Evolutionary conservation across 345 rosid species (phyloP).

Genomic region (Limnanthes douglasii): DNA sequence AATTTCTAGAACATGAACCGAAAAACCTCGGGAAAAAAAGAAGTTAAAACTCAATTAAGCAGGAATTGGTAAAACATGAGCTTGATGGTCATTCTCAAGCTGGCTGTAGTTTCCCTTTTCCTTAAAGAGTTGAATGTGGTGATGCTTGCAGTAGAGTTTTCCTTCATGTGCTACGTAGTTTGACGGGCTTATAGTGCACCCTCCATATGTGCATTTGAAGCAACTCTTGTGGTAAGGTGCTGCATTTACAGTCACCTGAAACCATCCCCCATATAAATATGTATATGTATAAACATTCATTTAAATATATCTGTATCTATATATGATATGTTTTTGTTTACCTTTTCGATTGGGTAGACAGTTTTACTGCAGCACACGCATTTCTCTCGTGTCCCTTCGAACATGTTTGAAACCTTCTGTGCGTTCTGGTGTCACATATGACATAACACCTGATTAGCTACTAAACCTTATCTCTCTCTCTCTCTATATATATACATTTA

Average conservation of each 20-base stretch:
- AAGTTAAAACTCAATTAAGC: no score
- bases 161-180: slow-evolving; percentile 86
- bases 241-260: slow-evolving; percentile 59
- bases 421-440: slow-evolving; percentile 74
- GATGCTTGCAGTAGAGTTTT: slow-evolving; percentile 90
- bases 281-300: no score
- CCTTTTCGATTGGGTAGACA: slow-evolving; percentile 96
- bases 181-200: slow-evolving; percentile 83
- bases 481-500: no score
- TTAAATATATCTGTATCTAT: no score
- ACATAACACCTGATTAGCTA: no score
- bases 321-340: no score
- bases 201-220: slow-evolving; percentile 82
- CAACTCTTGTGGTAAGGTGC: slow-evolving; percentile 84
- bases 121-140: slow-evolving; percentile 81
- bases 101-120: slow-evolving; percentile 90
- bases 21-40: no score
- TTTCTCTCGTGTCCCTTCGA: slow-evolving; percentile 91
- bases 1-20: no score
- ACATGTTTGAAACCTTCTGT: slow-evolving; percentile 73
- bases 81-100: no score
- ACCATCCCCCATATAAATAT: no score
- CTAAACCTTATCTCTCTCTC: no score
- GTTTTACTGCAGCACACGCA: slow-evolving; percentile 76
- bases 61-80: no score